Base-by-base conservation (phyloP, 208 protist genomes). In the Leishmania braziliensis region DNA sequence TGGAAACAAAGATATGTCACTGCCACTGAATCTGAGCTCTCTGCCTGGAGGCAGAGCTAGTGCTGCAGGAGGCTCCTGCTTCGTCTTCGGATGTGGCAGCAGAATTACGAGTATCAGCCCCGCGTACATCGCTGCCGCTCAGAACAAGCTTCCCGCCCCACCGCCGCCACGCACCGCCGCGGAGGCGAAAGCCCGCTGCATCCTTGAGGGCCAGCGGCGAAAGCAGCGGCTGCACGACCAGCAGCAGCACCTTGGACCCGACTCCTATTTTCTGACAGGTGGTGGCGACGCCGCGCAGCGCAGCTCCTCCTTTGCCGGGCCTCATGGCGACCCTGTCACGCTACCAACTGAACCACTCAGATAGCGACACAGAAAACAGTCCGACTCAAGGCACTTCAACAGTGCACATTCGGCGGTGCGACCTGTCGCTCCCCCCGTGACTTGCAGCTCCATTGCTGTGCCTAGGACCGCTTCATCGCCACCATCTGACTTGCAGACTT, bases 111-210 rank as follows among this genome's bases (percentile, higher is more conserved):
- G 63, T 29, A 60, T 79, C 33, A 56, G 56, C 56, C 62, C 62
- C 50, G 39, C 33, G 39, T 79, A 46, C 33, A 46, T 75, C 5
- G 16, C 50, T 16, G 26, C 12, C 48, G 20, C 54, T 62, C 48
- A 60, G 20, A 75, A 63, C 75, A 75, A 51, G 8, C 50, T 79
- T 39, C 75, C 73, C 18, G 14, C 62, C 14, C 77, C 70, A 54
- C 72, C 72, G 48, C 68, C 77, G 20, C 77, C 82, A 29, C 82
- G 82, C 53, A 81, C 77, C 8, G 74, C 78, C 4, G 56, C 53
- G 29, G 78, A 86, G 66, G 78, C 82, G 20, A 85, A 85, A 54
- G 69, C 77, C 1, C 82, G 82, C 16, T 77, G 82, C 33, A 86
- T 86, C 29, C 46, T 82, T 5, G 77, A 82, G 39, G 50, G 54